Conservation (phyloP, 2,329 filamentous ascomycete genomes). For the Achaetomium macrosporum region DNA sequence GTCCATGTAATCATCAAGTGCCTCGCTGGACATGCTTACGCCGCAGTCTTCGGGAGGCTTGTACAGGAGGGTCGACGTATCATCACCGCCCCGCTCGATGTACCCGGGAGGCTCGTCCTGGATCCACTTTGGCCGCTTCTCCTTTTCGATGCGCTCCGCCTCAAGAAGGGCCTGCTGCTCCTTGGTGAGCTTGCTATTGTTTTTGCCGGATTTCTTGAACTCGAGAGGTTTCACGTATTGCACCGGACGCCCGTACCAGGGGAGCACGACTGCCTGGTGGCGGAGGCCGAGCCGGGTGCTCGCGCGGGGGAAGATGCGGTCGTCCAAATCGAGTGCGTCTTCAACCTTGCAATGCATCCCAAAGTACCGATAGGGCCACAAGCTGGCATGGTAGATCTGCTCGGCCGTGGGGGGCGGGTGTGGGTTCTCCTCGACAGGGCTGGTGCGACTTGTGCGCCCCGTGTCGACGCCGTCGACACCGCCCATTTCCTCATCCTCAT, state of each 20-base stretch:
- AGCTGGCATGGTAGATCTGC: constrained; percentile 84
- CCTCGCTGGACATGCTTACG: constrained; percentile 42
- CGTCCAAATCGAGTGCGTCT: constrained; percentile 93
- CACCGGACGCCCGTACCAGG: constrained; percentile 85
- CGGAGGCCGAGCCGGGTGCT: constrained; percentile 87
- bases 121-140: constrained; percentile 85
- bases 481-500: constrained; percentile 65
- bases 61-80: constrained; percentile 72
- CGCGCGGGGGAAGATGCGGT: constrained; percentile 92
- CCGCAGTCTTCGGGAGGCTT: constrained; percentile 60
- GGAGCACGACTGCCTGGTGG: constrained; percentile 78
- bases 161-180: constrained; percentile 75
- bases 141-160: constrained; percentile 70
- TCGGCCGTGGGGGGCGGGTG: constrained; percentile 65
- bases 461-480: constrained; percentile 35
- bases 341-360: constrained; percentile 94
- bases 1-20: constrained; percentile 72
- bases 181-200: constrained; percentile 70
- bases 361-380: constrained; percentile 95
- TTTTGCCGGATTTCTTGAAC: constrained; percentile 75
- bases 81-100: constrained; percentile 77
- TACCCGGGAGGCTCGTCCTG: constrained; percentile 88
- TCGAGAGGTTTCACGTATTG: constrained; percentile 85
- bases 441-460: constrained; percentile 52
- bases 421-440: constrained; percentile 54